Evolutionary conservation across 108 stramenopile genomes (phyloP).

Genomic region (Cylindrotheca fusiformis): DNA sequence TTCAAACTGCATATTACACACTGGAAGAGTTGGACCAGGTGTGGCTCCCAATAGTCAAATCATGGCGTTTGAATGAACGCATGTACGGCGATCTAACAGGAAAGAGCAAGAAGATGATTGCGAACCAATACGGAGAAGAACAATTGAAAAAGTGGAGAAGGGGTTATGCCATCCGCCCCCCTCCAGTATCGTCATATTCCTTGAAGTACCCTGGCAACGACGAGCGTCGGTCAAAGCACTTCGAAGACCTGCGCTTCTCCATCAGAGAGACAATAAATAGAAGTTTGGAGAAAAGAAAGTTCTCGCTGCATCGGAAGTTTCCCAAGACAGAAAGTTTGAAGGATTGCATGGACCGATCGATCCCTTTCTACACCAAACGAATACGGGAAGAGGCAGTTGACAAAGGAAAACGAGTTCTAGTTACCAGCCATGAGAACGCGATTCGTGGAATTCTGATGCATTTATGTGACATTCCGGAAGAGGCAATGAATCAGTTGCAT

Average conservation of each 20-base stretch:
- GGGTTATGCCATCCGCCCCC: slow-evolving; percentile 71
- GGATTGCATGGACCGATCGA: slow-evolving; percentile 69
- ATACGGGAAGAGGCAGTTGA: slow-evolving; percentile 78
- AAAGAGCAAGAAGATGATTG: slow-evolving; percentile 83
- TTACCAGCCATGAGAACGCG: slow-evolving; percentile 91
- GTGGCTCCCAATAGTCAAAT: slow-evolving; percentile 91
- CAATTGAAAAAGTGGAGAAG: slow-evolving; percentile 87
- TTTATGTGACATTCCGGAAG: slow-evolving; percentile 87
- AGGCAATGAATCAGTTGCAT: slow-evolving; percentile 83
- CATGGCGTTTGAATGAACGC: slow-evolving; percentile 70
- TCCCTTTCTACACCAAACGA: slow-evolving; percentile 69
- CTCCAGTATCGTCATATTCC: slow-evolving; percentile 74
- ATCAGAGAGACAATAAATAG: slow-evolving; percentile 59
- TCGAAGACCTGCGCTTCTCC: slow-evolving; percentile 62
- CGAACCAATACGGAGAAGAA: slow-evolving; percentile 85
- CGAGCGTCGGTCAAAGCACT: slow-evolving; percentile 55
- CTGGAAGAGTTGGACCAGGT: slow-evolving; percentile 84
- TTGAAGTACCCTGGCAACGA: slow-evolving; percentile 81
- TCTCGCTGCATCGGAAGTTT: slow-evolving; percentile 63
- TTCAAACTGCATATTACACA: slow-evolving; percentile 68
- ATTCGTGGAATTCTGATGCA: slow-evolving; percentile 92
- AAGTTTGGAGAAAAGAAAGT: slow-evolving; percentile 45
- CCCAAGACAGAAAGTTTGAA: slow-evolving; percentile 75
- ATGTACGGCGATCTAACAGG: slow-evolving; percentile 76
- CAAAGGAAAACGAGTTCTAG: slow-evolving; percentile 86